Evolutionary conservation across 2,329 filamentous ascomycete genomes (phyloP).

Genomic region (Exophiala calicioides): DNA sequence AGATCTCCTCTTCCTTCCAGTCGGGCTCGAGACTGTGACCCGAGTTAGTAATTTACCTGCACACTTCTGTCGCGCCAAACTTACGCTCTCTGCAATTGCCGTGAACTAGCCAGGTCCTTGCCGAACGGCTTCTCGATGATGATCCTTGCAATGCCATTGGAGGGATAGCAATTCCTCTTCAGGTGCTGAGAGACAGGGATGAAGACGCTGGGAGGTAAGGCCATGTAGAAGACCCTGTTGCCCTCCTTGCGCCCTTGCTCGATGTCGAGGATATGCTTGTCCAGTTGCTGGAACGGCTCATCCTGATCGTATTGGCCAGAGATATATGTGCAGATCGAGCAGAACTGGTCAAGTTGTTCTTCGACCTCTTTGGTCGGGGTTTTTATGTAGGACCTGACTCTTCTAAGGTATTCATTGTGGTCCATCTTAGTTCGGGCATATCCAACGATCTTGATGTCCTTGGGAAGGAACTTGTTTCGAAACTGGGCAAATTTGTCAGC

Average conservation of each 20-base stretch:
- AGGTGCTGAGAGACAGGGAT: constrained; percentile 95
- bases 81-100: constrained; percentile 83
- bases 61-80: background rate
- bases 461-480: constrained; percentile 96
- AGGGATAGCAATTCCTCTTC: constrained; percentile 95
- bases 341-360: constrained; percentile 90
- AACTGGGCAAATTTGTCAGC: constrained; percentile 61
- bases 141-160: constrained; percentile 84
- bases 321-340: constrained; percentile 83
- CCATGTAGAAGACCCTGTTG: constrained; percentile 99
- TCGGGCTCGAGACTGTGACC: constrained; percentile 72
- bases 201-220: constrained; percentile 94
- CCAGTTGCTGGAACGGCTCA: constrained; percentile 84
- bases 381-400: constrained; percentile 98
- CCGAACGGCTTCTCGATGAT: constrained; percentile 99
- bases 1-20: constrained; percentile 98
- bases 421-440: constrained; percentile 99
- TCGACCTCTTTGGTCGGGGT: constrained; percentile 96
- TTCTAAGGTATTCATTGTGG: constrained; percentile 88
- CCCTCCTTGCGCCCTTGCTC: constrained; percentile 81
- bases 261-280: constrained; percentile 80
- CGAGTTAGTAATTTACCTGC: constrained; percentile 8
- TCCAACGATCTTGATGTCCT: constrained; percentile 94
- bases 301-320: constrained; percentile 98
- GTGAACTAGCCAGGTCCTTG: constrained; percentile 91